Evolutionary conservation across 352 stramenopile genomes (phyloP).

Genomic region (Pythium insidiosum): DNA sequence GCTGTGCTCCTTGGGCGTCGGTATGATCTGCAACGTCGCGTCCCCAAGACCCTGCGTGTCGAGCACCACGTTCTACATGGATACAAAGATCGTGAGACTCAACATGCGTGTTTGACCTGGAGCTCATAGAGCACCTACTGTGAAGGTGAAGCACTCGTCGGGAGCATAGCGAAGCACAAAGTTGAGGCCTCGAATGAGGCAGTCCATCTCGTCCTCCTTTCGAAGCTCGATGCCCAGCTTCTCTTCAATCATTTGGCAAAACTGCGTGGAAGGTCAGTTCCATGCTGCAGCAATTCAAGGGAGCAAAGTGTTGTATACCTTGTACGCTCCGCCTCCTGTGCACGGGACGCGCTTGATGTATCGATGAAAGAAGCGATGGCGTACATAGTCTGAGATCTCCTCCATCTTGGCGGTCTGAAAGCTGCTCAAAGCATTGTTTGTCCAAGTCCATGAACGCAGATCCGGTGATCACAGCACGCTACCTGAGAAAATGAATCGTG

Average conservation of each 20-base stretch:
- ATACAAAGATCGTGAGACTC: not conserved
- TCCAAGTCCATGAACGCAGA: too few relatives aligned
- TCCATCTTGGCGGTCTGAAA: conserved; percentile 70
- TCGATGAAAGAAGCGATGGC: conserved; percentile 79
- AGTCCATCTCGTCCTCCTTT: conserved; percentile 96
- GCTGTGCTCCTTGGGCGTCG: conserved; percentile 34
- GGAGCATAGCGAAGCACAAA: conserved; percentile 91
- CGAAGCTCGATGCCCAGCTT: conserved; percentile 89
- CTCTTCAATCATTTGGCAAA: conserved; percentile 77
- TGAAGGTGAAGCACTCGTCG: conserved; percentile 96
- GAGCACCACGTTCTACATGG: conserved; percentile 44
- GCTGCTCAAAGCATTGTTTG: too few relatives aligned
- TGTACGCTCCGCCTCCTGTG: conserved; percentile 95
- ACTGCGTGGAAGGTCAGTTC: conserved; percentile 16
- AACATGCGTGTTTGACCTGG: too few relatives aligned
- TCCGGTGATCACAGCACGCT: too few relatives aligned
- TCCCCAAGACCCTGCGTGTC: conserved; percentile 45
- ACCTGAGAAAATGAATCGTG: conserved; percentile 94
- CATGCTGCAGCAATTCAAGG: not conserved
- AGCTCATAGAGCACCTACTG: conserved; percentile 26
- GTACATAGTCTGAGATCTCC: conserved; percentile 57
- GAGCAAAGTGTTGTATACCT: conserved; percentile 30
- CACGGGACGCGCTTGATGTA: conserved; percentile 87
- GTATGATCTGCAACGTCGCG: conserved; percentile 52
- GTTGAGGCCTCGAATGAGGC: conserved; percentile 94